These are phyloP conservation scores for Desmodesmus armatus DNA, from an alignment of 139 green algal genomes.

Conservation along the genomic window DNA sequence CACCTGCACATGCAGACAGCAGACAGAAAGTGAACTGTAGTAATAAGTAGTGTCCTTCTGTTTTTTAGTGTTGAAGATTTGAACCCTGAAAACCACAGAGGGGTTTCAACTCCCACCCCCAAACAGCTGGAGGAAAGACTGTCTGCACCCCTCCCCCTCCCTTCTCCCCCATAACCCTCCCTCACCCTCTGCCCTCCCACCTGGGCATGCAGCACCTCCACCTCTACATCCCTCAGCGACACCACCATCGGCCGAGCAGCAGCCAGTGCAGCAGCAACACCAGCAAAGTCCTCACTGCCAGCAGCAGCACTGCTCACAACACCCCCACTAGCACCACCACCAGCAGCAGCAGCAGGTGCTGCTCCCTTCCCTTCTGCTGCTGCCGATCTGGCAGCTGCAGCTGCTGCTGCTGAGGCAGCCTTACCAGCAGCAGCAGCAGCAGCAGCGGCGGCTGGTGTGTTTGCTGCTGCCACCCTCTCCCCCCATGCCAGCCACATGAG, in stretches of 20 bases:
- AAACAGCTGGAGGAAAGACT: too few relatives aligned
- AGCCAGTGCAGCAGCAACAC: constrained; percentile 58
- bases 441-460: too few relatives aligned
- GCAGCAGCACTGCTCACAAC: constrained; percentile 53
- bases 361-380: constrained; percentile 30
- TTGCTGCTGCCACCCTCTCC: too few relatives aligned
- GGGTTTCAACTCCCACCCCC: too few relatives aligned
- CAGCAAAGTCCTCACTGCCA: constrained; percentile 48
- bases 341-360: background rate
- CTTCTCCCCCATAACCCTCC: too few relatives aligned
- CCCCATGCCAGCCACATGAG: too few relatives aligned
- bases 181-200: too few relatives aligned
- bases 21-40: too few relatives aligned
- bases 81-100: too few relatives aligned
- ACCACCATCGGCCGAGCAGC: constrained; percentile 58
- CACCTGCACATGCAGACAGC: constrained; percentile 57
- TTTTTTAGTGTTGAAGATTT: too few relatives aligned
- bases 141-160: too few relatives aligned
- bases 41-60: too few relatives aligned
- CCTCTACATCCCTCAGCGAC: constrained; percentile 43
- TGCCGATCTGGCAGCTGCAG: background rate
- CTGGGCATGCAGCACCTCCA: constrained; percentile 56
- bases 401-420: background rate
- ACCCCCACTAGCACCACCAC: constrained; percentile 24
- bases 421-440: background rate